These are phyloP conservation scores for Paraconiothyrium brasiliense DNA, from an alignment of 2,329 filamentous ascomycete genomes.

Conservation along the genomic window DNA sequence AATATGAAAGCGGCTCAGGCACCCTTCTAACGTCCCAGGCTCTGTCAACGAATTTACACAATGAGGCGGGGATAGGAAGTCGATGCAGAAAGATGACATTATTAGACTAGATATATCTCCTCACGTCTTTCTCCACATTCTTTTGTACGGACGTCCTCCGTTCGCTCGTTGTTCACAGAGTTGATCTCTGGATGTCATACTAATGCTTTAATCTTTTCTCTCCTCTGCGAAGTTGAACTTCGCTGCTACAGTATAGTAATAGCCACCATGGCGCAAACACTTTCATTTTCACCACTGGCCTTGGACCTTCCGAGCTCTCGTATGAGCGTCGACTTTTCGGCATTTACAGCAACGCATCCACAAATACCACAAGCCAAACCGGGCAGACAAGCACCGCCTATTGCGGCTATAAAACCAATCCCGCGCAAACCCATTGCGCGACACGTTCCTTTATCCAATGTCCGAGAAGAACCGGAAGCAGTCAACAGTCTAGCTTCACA, in stretches of 20 bases:
- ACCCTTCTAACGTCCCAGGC: slow-evolving; percentile 13
- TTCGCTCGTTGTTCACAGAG: slow-evolving; percentile 19
- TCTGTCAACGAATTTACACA: slow-evolving; percentile 12
- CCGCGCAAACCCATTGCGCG: slow-evolving; percentile 11
- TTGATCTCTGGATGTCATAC: slow-evolving; percentile 24
- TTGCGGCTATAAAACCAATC: neutral
- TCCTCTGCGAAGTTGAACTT: slow-evolving; percentile 22
- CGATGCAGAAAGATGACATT: slow-evolving; percentile 6
- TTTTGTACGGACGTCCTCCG: slow-evolving; percentile 13
- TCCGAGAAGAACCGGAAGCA: slow-evolving; percentile 20
- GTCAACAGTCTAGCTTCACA: slow-evolving; percentile 5
- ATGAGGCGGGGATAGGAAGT: slow-evolving; percentile 14
- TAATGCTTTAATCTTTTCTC: slow-evolving; percentile 23
- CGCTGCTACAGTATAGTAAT: slow-evolving; percentile 18
- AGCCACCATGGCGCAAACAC: slow-evolving; percentile 26
- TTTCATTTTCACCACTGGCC: slow-evolving; percentile 27
- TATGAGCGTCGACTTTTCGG: slow-evolving; percentile 34
- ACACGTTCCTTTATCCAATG: slow-evolving; percentile 12
- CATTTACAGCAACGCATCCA: slow-evolving; percentile 21
- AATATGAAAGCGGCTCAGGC: slow-evolving; percentile 22
- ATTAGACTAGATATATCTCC: slow-evolving; percentile 6
- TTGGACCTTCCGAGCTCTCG: slow-evolving; percentile 35
- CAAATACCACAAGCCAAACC: slow-evolving; percentile 16
- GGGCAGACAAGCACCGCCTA: slow-evolving; percentile 18
- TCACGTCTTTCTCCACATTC: slow-evolving; percentile 19